These are phyloP conservation scores for Globisporangium carolinianum DNA, from an alignment of 352 stramenopile genomes.

Conservation along the genomic window DNA sequence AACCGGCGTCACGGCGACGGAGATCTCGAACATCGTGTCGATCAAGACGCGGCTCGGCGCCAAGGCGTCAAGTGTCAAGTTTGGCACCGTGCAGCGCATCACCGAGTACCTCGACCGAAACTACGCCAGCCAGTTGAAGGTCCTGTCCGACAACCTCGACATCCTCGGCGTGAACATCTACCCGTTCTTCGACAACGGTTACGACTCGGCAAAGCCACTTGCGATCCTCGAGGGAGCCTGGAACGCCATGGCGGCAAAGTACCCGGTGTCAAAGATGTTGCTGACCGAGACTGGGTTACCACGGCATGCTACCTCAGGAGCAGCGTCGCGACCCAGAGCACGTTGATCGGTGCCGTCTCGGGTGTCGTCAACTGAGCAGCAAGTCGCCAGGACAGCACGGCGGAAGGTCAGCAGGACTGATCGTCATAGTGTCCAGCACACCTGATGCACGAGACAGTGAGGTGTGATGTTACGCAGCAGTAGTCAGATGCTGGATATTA, in stretches of 20 bases:
- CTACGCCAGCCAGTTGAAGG: conserved; percentile 6
- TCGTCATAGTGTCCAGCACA: not conserved
- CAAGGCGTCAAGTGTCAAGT: conserved; percentile 10
- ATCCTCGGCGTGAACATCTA: conserved; percentile 36
- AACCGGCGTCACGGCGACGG: conserved; percentile 7
- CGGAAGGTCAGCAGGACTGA: not conserved
- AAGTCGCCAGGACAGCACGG: not conserved
- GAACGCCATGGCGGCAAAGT: conserved; percentile 14
- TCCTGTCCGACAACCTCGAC: conserved; percentile 16
- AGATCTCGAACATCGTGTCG: conserved; percentile 15
- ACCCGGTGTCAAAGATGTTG: conserved; percentile 13
- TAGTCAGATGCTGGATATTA: not conserved
- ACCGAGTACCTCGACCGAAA: conserved; percentile 18
- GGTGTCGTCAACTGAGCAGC: conserved; percentile 13
- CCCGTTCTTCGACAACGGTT: conserved; percentile 22
- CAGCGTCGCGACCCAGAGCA: conserved; percentile 5
- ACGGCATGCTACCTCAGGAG: conserved; percentile 33
- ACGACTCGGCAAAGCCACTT: conserved; percentile 10
- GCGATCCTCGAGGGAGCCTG: conserved; percentile 15
- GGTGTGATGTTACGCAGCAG: not conserved
- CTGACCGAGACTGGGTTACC: conserved; percentile 25
- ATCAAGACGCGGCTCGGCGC: conserved; percentile 11
- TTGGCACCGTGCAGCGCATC: conserved; percentile 27
- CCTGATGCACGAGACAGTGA: not conserved
- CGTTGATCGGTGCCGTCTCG: conserved; percentile 17